phyloP scores from a whole-genome alignment of 2,329 filamentous ascomycete genomes.

The Microascus cirrosus region DNA sequence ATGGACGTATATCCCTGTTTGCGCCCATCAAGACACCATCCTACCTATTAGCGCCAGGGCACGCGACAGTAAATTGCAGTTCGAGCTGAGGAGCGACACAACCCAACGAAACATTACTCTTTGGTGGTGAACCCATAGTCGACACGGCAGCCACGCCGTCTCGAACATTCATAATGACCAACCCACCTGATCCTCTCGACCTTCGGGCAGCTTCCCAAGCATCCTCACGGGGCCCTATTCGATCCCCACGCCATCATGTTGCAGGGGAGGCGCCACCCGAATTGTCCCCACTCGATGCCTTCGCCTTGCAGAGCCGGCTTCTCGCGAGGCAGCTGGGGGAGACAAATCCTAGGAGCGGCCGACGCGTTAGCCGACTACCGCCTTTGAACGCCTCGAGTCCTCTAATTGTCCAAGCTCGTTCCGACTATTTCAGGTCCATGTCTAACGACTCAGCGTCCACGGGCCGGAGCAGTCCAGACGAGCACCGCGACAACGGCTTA shows the following conservation, averaged over 20 bases:
- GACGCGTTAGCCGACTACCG: conserved; percentile 74
- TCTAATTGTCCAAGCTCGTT: conserved; percentile 60
- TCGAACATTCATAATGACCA: conserved; percentile 31
- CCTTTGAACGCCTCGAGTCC: conserved; percentile 76
- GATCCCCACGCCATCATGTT: conserved; percentile 65
- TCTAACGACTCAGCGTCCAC: conserved; percentile 49
- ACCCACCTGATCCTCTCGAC: conserved; percentile 48
- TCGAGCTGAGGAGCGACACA: not conserved
- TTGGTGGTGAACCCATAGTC: not conserved
- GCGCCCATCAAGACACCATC: not conserved
- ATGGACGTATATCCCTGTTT: not conserved
- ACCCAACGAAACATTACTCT: not conserved
- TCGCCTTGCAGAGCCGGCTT: conserved; percentile 81
- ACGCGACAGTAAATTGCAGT: not conserved
- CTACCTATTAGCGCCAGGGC: not conserved
- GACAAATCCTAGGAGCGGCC: conserved; percentile 56
- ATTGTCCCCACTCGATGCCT: conserved; percentile 87
- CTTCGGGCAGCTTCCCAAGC: conserved; percentile 45
- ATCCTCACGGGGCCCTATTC: conserved; percentile 43
- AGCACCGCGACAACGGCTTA: conserved; percentile 21
- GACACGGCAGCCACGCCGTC: not conserved
- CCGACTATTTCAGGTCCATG: conserved; percentile 70
- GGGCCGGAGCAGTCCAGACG: conserved; percentile 8
- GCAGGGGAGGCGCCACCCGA: conserved; percentile 78
- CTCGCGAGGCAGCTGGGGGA: conserved; percentile 82